Evolutionary conservation across 1,139 yeast genomes (phyloP), one percentile per base, ranked within the genome.

Genomic region (Eremothecium coryli): DNA sequence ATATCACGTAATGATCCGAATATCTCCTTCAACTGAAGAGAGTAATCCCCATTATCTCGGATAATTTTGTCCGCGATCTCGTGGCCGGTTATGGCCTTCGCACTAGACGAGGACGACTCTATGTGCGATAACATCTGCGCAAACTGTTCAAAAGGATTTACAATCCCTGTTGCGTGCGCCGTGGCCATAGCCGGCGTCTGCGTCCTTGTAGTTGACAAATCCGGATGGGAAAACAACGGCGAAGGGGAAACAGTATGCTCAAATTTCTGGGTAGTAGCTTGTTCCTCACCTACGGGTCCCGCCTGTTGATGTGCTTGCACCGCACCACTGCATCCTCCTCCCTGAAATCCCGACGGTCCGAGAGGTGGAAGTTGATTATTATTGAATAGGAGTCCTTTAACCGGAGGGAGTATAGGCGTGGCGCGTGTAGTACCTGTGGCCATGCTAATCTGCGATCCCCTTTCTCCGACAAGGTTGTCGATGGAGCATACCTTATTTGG

Each of bases 1-100:
- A 33, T 26, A n/a, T 12, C 20, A 6, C 33, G 17, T 10, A 23
- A 17, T 15, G 35, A 29, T 8, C 32, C 37, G 11, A 37, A 18
- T 7, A 33, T 27, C 11, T 30, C 35, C 10, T 33, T 36, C 8
- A 37, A n/a, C 21, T 37, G 31, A 18, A 37, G 30, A 16, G 37
- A 36, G 25, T 37, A 37, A 16, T 33, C 37, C 16, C 35, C 35
- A 24, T 37, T 37, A 21, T 26, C 28, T 6, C 31, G 26, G 18
- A 30, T 33, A 9, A 33, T 26, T 12, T 29, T 23, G 22, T 37
- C 40, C 10, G 26, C 22, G n/a, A 15, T 12, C 4, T 11, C 14
- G 10, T 37, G 29, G 6, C 40, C 32, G 9, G 35, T 33, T 9
- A 29, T 14, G 5, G 22, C n/a, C 8, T 27, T 27, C 22, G 14